phyloP scores from a whole-genome alignment of 2,329 filamentous ascomycete genomes.

The Penicillium sp. region DNA sequence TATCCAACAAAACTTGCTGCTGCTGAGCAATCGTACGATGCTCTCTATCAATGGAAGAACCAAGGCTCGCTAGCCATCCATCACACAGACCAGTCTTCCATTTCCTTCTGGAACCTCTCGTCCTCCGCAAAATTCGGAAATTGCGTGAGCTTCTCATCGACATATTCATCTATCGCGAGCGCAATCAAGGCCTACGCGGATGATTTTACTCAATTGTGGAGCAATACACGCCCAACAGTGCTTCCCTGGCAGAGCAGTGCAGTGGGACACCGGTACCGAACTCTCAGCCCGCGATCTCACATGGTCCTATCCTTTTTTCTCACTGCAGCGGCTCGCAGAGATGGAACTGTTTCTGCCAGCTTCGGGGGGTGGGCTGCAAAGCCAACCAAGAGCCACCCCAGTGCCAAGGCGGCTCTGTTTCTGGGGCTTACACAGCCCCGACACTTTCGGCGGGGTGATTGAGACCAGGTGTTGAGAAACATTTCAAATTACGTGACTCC shows the following conservation, averaged over 20 bases:
- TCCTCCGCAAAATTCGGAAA: slow-evolving; percentile 59
- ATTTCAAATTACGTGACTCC: too few relatives aligned
- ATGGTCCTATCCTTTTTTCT: slow-evolving; percentile 43
- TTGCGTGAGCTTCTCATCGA: slow-evolving; percentile 56
- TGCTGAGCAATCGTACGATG: slow-evolving; percentile 76
- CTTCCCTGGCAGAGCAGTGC: slow-evolving; percentile 39
- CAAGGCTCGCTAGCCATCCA: slow-evolving; percentile 63
- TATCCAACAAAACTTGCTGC: slow-evolving; percentile 72
- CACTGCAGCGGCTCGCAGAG: slow-evolving; percentile 22
- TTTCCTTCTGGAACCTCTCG: slow-evolving; percentile 70
- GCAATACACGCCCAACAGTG: slow-evolving; percentile 25
- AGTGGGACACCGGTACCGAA: slow-evolving; percentile 31
- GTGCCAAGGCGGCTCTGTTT: slow-evolving; percentile 11
- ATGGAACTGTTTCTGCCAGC: slow-evolving; percentile 6
- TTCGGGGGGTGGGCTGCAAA: slow-evolving; percentile 10
- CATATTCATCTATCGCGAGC: slow-evolving; percentile 47
- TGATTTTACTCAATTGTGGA: slow-evolving; percentile 47
- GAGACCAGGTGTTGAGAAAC: too few relatives aligned
- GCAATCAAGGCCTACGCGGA: slow-evolving; percentile 63
- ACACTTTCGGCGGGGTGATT: slow-evolving; percentile 5
- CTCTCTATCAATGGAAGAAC: slow-evolving; percentile 67
- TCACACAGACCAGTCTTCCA: slow-evolving; percentile 63
- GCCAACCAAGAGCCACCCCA: slow-evolving; percentile 10
- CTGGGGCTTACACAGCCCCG: slow-evolving; percentile 10
- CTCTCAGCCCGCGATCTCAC: slow-evolving; percentile 41